Conservation (phyloP, 495 filamentous ascomycete species). For the Evernia prunastri region DNA sequence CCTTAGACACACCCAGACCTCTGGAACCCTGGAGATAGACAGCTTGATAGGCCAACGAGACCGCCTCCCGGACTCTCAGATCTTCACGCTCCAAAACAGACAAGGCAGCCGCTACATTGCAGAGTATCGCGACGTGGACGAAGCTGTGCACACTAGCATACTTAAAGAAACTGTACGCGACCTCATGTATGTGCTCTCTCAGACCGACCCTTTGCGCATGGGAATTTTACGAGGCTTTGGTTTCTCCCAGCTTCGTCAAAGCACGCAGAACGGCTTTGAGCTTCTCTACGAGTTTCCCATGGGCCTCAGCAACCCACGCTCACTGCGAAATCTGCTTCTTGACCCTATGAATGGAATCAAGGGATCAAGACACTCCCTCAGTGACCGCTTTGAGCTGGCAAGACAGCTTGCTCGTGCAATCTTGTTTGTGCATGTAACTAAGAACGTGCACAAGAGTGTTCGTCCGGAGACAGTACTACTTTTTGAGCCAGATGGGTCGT, state of each 20-base stretch:
- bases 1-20: no score
- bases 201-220: no score
- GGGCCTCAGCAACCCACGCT: conserved; percentile 19
- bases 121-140: no score
- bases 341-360: not conserved
- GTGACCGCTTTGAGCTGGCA: conserved; percentile 30
- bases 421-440: conserved; percentile 35
- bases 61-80: no score
- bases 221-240: no score
- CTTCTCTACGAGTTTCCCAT: conserved; percentile 13
- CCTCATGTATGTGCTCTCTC: no score
- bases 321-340: conserved; percentile 27
- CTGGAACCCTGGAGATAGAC: not conserved
- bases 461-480: conserved; percentile 38
- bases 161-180: no score
- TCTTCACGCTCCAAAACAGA: no score
- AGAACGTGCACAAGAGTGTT: conserved; percentile 45
- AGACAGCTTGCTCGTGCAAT: conserved; percentile 35
- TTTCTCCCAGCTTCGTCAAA: no score
- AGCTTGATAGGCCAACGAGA: not conserved
- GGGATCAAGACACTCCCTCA: conserved; percentile 17
- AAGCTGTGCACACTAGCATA: no score
- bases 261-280: conserved; percentile 4
- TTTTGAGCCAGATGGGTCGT: conserved; percentile 17
- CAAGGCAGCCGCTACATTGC: no score